Evolutionary conservation across 2,329 filamentous ascomycete genomes (phyloP), one percentile per base, ranked within the genome.

Genomic region (Pseudogymnoascus sp.): DNA sequence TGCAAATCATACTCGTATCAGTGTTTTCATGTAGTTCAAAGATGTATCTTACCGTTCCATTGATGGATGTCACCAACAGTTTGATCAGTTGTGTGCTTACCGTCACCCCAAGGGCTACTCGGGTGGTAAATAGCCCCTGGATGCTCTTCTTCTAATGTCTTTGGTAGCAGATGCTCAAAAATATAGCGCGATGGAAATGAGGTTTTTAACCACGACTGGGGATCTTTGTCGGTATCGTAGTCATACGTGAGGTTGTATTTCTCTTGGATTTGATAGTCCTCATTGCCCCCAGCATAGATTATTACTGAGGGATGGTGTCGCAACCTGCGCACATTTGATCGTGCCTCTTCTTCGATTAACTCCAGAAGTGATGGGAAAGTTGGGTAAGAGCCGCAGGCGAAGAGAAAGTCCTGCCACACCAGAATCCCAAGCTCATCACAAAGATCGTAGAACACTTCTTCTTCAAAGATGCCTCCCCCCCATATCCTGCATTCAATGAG

Each of bases 381-480:
- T 5, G 90, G 90, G 70, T 90, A 91, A 68, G 87, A 88, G 21
- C 87, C 88, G 67, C 89, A 92, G n/a, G 82, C 90, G 71, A 94
- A 94, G 78, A 89, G 85, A 71, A 94, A 94, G 70, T 95, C 90
- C 69, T 94, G 89, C 90, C 90, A 94, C n/a, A 94, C 87, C 35
- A 95, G 75, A 31, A 95, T 80, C 4, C 90, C 90, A 1, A 90
- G 74, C 70, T 90, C 86, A 67, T 94, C 90, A 66, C 89, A 93
- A 5, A 86, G 80, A 33, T 89, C 82, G 71, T 92, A 92, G 70
- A 94, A 90, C 9, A 78, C 75, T 61, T 89, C 80, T 60, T 87
- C 81, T 72, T 94, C 90, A 75, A 90, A 93, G 55, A 92, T 87
- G 1, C 90, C 90, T 33, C 90, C 87, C 13, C 86, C 87, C 87